Percentiles rank a stretch among this genome's conserved stretches.
Conservation (phyloP, 2,329 filamentous ascomycete species). For the Diplodia intermedia region DNA sequence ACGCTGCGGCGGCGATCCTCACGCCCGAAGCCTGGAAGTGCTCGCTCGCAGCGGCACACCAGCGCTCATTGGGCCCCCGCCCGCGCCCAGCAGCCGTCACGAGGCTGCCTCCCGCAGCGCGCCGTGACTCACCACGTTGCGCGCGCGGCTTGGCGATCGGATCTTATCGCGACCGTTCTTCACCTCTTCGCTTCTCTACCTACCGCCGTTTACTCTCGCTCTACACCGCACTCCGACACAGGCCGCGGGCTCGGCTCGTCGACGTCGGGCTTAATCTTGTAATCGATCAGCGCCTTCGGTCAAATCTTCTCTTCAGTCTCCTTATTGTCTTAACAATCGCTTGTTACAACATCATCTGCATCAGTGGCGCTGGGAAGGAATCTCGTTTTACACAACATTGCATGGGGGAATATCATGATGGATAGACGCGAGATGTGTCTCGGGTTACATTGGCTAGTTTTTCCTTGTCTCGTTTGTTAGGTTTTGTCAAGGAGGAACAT, state of each 20-base stretch:
- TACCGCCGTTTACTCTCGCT: constrained; percentile 22
- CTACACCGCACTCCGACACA: constrained; percentile 26
- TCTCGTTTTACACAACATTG: constrained; percentile 18
- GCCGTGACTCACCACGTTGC: constrained; percentile 26
- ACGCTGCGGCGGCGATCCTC: constrained; percentile 18
- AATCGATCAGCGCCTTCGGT: constrained; percentile 31
- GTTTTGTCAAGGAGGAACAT: constrained; percentile 31
- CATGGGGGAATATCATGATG: constrained; percentile 24
- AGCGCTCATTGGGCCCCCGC: constrained; percentile 21
- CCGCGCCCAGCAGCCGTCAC: constrained; percentile 13
- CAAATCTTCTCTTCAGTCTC: constrained; percentile 18
- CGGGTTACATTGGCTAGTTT: constrained; percentile 16
- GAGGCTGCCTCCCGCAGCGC: constrained; percentile 19
- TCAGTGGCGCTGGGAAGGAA: constrained; percentile 29
- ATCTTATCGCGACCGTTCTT: constrained; percentile 29
- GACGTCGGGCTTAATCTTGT: constrained; percentile 25
- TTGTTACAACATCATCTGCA: constrained; percentile 28
- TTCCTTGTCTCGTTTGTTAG: constrained; percentile 25
- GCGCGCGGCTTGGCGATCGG: constrained; percentile 23
- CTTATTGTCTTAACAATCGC: constrained; percentile 29
- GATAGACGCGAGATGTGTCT: constrained; percentile 30
- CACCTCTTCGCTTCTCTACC: constrained; percentile 23
- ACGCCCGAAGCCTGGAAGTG: constrained; percentile 26
- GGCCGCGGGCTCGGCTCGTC: constrained; percentile 29
- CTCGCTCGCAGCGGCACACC: constrained; percentile 5